Evolutionary conservation across 768 basidiomycete species (phyloP).

Genomic region (Boletus rubroflammeus): DNA sequence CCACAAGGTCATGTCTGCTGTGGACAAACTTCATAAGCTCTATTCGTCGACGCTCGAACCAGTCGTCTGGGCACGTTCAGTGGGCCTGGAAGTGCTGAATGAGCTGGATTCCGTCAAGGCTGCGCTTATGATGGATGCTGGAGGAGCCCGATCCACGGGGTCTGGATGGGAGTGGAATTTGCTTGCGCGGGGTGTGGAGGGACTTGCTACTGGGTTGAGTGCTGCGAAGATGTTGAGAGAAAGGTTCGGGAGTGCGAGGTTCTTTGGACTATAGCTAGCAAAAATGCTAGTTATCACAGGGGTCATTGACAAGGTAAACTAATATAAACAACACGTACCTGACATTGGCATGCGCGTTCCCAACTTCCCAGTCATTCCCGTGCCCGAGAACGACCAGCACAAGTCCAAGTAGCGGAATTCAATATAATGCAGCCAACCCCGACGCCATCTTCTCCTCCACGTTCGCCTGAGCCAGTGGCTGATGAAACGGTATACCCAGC

Average conservation of each 20-base stretch:
- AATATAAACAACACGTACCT: slow-evolving; percentile 20
- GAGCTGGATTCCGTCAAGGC: slow-evolving; percentile 82
- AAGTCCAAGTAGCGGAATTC: background rate
- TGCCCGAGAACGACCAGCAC: background rate
- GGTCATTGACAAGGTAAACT: slow-evolving; percentile 9
- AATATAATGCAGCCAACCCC: slow-evolving; percentile 62
- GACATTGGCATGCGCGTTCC: background rate
- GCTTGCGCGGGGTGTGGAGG: slow-evolving; percentile 45
- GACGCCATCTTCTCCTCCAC: slow-evolving; percentile 55
- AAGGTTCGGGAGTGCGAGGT: slow-evolving; percentile 11
- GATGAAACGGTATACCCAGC: slow-evolving; percentile 40
- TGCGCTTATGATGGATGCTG: slow-evolving; percentile 80
- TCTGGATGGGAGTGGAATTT: slow-evolving; percentile 32
- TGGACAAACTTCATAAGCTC: slow-evolving; percentile 88
- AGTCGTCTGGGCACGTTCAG: slow-evolving; percentile 82
- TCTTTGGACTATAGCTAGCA: no score
- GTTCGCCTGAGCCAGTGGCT: slow-evolving; percentile 35
- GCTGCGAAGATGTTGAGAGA: slow-evolving; percentile 29
- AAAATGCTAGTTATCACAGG: background rate
- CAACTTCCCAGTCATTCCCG: background rate
- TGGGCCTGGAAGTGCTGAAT: slow-evolving; percentile 88
- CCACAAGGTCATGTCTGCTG: slow-evolving; percentile 76
- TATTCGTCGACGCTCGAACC: slow-evolving; percentile 66
- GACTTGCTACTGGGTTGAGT: slow-evolving; percentile 34
- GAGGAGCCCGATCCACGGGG: slow-evolving; percentile 35